These are phyloP conservation scores for Gillenia trifoliata DNA, from an alignment of 306 rosid genomes.

Conservation along the genomic window DNA sequence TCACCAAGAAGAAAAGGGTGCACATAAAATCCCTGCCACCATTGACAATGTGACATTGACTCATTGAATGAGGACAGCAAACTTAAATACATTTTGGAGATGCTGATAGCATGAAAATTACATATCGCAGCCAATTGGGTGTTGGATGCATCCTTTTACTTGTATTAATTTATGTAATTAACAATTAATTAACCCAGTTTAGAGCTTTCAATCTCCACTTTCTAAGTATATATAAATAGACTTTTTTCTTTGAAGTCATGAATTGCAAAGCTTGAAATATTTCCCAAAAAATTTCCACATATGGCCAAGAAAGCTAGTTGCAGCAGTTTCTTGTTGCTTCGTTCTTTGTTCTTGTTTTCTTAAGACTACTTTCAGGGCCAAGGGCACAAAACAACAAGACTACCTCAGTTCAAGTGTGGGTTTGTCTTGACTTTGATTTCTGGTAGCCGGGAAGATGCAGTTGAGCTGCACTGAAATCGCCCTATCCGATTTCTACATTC, in stretches of 20 bases:
- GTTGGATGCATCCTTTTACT: neutral
- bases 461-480: constrained; percentile 39
- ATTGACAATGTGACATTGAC: neutral
- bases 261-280: neutral
- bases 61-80: neutral
- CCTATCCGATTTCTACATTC: constrained; percentile 27
- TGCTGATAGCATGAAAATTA: neutral
- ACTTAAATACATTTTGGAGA: neutral
- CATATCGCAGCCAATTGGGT: neutral
- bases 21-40: neutral
- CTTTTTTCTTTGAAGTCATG: neutral
- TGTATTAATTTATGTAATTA: neutral
- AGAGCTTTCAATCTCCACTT: neutral
- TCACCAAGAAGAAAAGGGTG: neutral
- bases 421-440: constrained; percentile 9
- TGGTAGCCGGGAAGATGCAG: constrained; percentile 19
- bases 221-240: neutral
- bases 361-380: neutral
- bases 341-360: neutral
- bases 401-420: constrained; percentile 20
- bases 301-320: neutral
- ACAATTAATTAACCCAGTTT: neutral
- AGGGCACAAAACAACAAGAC: constrained; percentile 8
- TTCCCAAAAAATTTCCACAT: neutral
- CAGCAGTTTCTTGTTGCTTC: neutral